Percentiles rank a stretch among this genome's conserved stretches.
Conservation (phyloP, 2,329 filamentous ascomycete species). For the Nannizziopsis barbatae region DNA sequence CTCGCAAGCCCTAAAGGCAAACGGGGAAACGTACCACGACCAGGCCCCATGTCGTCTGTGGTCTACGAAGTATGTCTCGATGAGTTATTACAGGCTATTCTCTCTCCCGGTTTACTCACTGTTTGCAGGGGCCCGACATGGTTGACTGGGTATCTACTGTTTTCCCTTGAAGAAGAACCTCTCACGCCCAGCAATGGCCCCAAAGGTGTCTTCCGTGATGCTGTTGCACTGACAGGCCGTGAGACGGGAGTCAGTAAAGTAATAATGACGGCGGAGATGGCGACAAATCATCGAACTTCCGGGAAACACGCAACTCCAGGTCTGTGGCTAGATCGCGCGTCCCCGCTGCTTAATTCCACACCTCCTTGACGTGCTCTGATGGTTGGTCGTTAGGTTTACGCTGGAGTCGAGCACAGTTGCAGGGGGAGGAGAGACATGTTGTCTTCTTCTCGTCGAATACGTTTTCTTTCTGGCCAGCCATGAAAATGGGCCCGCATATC, state of each 20-base stretch:
- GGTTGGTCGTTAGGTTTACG: constrained; percentile 4
- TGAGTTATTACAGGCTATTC: no score
- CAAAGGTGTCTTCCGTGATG: constrained; percentile 3
- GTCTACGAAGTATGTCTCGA: no score
- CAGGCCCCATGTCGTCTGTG: neutral
- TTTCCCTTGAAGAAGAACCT: neutral
- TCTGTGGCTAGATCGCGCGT: constrained; percentile 16
- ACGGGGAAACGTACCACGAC: constrained; percentile 1
- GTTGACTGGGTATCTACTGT: no score
- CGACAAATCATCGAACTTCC: constrained; percentile 16
- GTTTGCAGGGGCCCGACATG: no score
- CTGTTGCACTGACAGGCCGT: constrained; percentile 6
- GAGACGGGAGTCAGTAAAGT: constrained; percentile 6
- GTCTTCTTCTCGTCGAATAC: neutral
- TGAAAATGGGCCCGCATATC: neutral
- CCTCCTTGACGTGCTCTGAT: constrained; percentile 4
- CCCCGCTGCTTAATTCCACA: constrained; percentile 8
- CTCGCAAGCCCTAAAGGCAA: neutral
- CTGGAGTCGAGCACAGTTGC: constrained; percentile 3
- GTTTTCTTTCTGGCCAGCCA: neutral
- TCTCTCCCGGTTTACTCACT: neutral
- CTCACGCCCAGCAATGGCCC: neutral
- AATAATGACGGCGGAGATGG: constrained; percentile 5
- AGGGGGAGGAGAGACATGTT: constrained; percentile 2
- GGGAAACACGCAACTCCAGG: constrained; percentile 15